Conservation (phyloP, 768 basidiomycete species). For the Tulasnella sp. region DNA sequence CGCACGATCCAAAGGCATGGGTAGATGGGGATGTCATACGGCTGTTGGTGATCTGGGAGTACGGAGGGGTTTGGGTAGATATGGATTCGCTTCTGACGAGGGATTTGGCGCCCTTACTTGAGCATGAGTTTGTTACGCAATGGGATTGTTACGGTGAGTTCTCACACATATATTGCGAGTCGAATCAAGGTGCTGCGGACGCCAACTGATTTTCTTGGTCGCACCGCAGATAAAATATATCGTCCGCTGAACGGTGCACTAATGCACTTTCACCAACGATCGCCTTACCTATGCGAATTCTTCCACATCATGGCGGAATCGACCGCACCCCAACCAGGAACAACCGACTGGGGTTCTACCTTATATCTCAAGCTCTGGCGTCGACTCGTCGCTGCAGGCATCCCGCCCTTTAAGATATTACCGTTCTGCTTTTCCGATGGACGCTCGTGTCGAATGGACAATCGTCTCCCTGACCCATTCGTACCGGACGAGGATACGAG, state of each 20-base stretch:
- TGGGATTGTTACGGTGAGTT: conserved; percentile 94
- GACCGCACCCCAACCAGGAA: conserved; percentile 57
- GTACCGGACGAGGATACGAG: conserved; percentile 32
- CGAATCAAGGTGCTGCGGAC: not conserved
- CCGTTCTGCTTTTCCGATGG: conserved; percentile 95
- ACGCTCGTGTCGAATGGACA: conserved; percentile 83
- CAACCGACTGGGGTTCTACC: conserved; percentile 89
- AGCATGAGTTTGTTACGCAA: conserved; percentile 94
- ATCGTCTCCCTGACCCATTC: conserved; percentile 90
- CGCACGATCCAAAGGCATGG: conserved; percentile 76
- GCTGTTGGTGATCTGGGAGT: conserved; percentile 76
- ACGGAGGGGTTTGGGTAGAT: conserved; percentile 93
- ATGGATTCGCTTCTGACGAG: conserved; percentile 93
- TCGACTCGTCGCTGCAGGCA: conserved; percentile 55
- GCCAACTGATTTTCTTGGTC: not conserved
- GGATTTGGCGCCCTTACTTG: conserved; percentile 74
- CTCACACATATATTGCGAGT: too few relatives aligned
- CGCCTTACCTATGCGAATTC: conserved; percentile 94
- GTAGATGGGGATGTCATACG: conserved; percentile 90
- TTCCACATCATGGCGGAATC: conserved; percentile 82
- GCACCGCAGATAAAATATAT: conserved; percentile 55
- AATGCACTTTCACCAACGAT: conserved; percentile 84
- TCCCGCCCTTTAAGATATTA: conserved; percentile 82
- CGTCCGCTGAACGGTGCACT: conserved; percentile 83
- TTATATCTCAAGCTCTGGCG: conserved; percentile 90